Evolutionary conservation across 2,329 filamentous ascomycete genomes (phyloP).

Genomic region (Epichloe coenophiala): DNA sequence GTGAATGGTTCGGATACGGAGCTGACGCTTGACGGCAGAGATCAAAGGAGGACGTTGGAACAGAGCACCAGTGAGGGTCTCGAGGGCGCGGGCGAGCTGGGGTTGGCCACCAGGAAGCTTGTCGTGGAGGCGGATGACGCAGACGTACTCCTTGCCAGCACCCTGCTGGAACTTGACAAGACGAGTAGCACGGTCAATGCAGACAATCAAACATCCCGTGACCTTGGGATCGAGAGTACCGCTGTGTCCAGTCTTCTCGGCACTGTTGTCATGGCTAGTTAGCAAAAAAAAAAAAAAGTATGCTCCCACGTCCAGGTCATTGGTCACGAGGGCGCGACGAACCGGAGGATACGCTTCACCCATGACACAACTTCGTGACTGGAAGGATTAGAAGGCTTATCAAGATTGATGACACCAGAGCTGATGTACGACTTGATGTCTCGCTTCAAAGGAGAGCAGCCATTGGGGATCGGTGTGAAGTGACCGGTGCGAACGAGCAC

Average conservation of each 20-base stretch:
- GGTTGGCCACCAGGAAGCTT: constrained; percentile 87
- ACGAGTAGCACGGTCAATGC: constrained; percentile 90
- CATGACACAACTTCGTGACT: constrained; percentile 98
- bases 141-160: constrained; percentile 98
- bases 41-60: constrained; percentile 90
- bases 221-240: constrained; percentile 98
- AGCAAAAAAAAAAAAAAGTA: neutral
- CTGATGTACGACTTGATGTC: constrained; percentile 96
- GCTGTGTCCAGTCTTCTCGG: constrained; percentile 93
- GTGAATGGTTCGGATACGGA: constrained; percentile 95
- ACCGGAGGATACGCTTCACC: constrained; percentile 95
- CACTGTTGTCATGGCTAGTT: constrained; percentile 13
- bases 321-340: constrained; percentile 18
- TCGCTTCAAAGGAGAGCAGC: constrained; percentile 80
- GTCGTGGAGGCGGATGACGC: constrained; percentile 88
- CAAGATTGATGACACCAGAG: constrained; percentile 93
- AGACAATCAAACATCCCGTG: constrained; percentile 88
- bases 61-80: constrained; percentile 89
- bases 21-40: constrained; percentile 95
- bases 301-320: neutral
- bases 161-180: constrained; percentile 98
- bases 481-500: constrained; percentile 89
- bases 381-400: constrained; percentile 80
- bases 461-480: constrained; percentile 91
- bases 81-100: constrained; percentile 83